Evolutionary conservation across 148 eudicot species (phyloP).

Genomic region (Arctostaphylos glauca): DNA sequence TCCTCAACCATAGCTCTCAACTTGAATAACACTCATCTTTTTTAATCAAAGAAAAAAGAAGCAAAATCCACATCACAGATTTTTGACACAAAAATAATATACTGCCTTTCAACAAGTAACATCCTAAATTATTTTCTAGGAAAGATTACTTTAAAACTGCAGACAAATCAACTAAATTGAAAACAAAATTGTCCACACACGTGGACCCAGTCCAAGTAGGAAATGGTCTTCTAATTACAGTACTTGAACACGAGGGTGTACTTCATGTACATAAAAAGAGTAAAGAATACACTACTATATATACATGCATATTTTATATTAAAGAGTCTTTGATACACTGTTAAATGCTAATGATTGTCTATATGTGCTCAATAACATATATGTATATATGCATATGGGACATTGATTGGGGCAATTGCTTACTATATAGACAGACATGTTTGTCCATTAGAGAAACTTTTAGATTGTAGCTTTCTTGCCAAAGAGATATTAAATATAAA

Average conservation of each 20-base stretch:
- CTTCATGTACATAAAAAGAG: neutral
- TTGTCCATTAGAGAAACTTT: too few species aligned
- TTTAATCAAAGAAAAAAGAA: constrained; percentile 2
- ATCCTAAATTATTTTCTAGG: neutral
- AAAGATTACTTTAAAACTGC: neutral
- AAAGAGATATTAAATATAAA: too few species aligned
- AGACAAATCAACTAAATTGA: neutral
- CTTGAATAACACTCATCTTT: constrained; percentile 15
- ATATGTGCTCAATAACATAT: neutral
- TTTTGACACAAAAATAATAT: neutral
- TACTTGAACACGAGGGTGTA: neutral
- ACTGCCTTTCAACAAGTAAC: constrained; percentile 4
- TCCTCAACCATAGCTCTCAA: constrained; percentile 11
- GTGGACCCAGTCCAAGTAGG: neutral
- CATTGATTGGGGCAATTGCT: neutral
- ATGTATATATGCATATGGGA: neutral
- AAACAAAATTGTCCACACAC: neutral
- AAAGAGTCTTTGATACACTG: neutral
- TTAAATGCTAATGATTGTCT: too few species aligned
- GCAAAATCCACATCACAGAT: neutral
- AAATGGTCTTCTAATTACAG: neutral
- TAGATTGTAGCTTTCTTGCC: too few species aligned
- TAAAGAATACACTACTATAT: neutral
- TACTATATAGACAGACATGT: too few species aligned
- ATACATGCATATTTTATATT: neutral